Conservation (phyloP, 257 asterid species). For the Solanum rostratum region DNA sequence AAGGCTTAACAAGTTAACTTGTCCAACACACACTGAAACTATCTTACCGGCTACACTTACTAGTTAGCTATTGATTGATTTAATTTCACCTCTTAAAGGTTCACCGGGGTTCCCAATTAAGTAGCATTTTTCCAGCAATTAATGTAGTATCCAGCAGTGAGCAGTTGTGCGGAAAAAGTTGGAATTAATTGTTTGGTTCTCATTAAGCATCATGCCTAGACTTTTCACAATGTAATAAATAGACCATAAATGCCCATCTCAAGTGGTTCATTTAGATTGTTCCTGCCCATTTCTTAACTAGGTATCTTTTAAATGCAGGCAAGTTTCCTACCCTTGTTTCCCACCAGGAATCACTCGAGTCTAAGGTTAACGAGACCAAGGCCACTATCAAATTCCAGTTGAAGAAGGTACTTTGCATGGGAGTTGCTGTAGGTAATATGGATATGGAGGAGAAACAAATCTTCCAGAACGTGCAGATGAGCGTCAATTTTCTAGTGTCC, state of each 20-base stretch:
- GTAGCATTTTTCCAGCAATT: background rate
- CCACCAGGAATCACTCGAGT: constrained; percentile 1
- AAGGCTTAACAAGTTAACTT: background rate
- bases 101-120: background rate
- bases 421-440: constrained; percentile 4
- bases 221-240: background rate
- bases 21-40: background rate
- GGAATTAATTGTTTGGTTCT: background rate
- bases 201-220: background rate
- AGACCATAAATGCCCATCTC: background rate
- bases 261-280: background rate
- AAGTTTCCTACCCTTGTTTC: constrained; percentile 5
- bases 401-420: constrained; percentile 10
- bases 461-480: constrained; percentile 6
- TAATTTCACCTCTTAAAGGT: background rate
- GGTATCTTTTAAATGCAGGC: background rate
- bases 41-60: background rate
- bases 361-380: constrained; percentile 4
- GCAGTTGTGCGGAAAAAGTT: background rate
- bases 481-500: constrained; percentile 4
- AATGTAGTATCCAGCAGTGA: background rate
- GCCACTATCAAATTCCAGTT: constrained; percentile 6
- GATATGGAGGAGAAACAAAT: constrained; percentile 9
- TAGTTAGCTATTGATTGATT: background rate
- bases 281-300: background rate